These are phyloP conservation scores for Phlebopus sp. DNA, from an alignment of 1,284 basidiomycete species.

Conservation along the genomic window DNA sequence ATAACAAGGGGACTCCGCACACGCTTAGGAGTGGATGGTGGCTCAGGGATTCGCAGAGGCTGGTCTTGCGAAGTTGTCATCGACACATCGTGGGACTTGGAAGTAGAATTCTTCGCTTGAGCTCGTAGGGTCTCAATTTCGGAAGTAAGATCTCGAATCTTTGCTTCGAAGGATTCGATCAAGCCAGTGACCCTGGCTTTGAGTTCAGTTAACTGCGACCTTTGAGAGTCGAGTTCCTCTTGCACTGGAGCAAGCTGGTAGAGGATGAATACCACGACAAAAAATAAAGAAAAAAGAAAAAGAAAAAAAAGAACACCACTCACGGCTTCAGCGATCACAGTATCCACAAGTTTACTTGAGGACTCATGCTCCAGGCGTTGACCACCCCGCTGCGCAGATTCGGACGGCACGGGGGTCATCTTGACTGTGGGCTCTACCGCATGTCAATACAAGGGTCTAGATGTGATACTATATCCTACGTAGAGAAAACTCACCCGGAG, in stretches of 20 bases:
- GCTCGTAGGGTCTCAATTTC: slow-evolving; percentile 29
- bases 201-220: slow-evolving; percentile 40
- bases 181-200: slow-evolving; percentile 36
- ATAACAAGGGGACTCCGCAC: slow-evolving; percentile 30
- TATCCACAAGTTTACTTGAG: slow-evolving; percentile 22
- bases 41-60: slow-evolving; percentile 25
- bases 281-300: slow-evolving; percentile 12
- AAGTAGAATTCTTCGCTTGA: slow-evolving; percentile 12
- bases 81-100: slow-evolving; percentile 12
- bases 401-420: too few relatives aligned
- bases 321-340: slow-evolving; percentile 42
- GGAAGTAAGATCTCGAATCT: slow-evolving; percentile 33
- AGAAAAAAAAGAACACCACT: slow-evolving; percentile 17
- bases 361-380: slow-evolving; percentile 10
- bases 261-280: slow-evolving; percentile 8
- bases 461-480: not conserved
- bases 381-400: slow-evolving; percentile 10
- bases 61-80: slow-evolving; percentile 11
- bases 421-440: slow-evolving; percentile 7
- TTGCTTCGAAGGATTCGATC: slow-evolving; percentile 33
- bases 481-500: slow-evolving; percentile 15
- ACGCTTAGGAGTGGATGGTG: slow-evolving; percentile 32
- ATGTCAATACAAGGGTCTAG: not conserved
- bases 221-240: slow-evolving; percentile 38
- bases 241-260: slow-evolving; percentile 53